Evolutionary conservation across 108 stramenopile genomes (phyloP).

Genomic region (Skeletonema tropicum): DNA sequence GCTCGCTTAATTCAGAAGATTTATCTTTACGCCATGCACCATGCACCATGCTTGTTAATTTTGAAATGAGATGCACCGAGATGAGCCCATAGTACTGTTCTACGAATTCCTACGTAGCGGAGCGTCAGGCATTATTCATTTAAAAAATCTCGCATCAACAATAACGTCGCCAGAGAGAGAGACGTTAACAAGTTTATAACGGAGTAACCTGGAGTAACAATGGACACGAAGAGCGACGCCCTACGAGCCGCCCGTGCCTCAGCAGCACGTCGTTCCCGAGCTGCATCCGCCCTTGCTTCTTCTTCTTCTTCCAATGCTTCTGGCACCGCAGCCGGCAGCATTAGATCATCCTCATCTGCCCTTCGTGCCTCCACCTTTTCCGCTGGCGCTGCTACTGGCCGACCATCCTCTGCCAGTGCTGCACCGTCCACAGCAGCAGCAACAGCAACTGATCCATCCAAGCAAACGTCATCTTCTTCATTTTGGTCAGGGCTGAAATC

Average conservation of each 20-base stretch:
- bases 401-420: too few relatives aligned
- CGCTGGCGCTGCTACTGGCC: neutral
- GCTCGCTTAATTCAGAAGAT: too few relatives aligned
- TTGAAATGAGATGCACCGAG: neutral
- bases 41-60: neutral
- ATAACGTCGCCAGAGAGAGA: too few relatives aligned
- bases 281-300: neutral
- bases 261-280: conserved; percentile 1
- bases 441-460: neutral
- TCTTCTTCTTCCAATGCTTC: neutral
- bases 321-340: neutral
- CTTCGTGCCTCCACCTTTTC: neutral
- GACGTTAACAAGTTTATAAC: too few relatives aligned
- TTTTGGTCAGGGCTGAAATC: neutral
- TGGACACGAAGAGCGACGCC: neutral
- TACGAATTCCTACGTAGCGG: neutral
- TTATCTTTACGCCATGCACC: too few relatives aligned
- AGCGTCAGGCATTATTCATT: too few relatives aligned
- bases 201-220: too few relatives aligned
- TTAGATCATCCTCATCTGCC: neutral
- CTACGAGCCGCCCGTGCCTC: neutral
- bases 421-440: neutral
- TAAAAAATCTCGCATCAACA: too few relatives aligned
- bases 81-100: neutral
- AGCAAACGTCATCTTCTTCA: neutral